Base-by-base conservation (phyloP, 805 yeast genomes). In the Candida silvatica region DNA sequence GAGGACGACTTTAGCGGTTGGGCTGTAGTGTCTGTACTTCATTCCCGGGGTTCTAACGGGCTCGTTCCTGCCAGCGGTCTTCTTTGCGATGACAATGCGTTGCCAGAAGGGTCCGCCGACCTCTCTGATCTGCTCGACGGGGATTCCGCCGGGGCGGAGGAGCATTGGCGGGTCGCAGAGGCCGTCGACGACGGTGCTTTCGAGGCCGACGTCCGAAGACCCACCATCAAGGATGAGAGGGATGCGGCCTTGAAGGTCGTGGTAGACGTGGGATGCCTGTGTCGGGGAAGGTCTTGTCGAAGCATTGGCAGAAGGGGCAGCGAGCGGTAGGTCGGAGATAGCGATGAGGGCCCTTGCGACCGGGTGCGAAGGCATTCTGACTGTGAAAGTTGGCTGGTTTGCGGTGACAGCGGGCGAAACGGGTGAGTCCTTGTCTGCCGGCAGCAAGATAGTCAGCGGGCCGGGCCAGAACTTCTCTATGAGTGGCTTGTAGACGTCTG, bases 221-320 rank as follows among this genome's bases (percentile, higher is more conserved):
- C 98, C 98, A 16, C 98, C 98, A 51, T 92, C 98, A 19, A 92
- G 49, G 37, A 92, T 84, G 20, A 77, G 52, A 0, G 97, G 95
- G 11, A 92, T 85, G 41, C 69, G 74, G 1, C 87, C 90, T 1
- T 81, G 51, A 36, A 92, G 58, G 51, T 92, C 98, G 48, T 76
- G 74, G 45, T 61, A 72, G 0, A 92, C 98, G 54, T 92, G 98
- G 7, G 68, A 58, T 1, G 98, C 97, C 23, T 68, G 50, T 0
- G 98, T 92, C 2, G 97, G 96, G 15, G 95, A 82, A 2, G 98
- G 98, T 34, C 86, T 64, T 0, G 98, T 92, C 2, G 96, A 86
- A 2, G 96, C 90, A 57, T 92, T 92, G 2, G 98, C 98, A 1
- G 95, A 85, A 0, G 98, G 98, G 0, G 98, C 98, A 1, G 98